phyloP scores from a whole-genome alignment of 148 eudicot species.

The Cornus florida region DNA sequence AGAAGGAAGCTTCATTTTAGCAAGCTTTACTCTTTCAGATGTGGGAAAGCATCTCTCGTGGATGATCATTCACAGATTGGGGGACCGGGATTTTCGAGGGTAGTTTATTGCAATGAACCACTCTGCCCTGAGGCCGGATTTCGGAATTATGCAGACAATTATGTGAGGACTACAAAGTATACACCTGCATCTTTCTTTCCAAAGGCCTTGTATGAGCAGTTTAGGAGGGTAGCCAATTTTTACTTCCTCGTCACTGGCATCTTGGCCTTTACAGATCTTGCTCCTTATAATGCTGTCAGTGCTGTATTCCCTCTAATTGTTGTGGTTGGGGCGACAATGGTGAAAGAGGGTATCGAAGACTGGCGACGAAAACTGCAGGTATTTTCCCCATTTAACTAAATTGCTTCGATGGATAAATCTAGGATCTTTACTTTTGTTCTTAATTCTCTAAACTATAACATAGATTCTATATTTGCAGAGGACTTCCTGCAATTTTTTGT shows the following conservation, averaged over 20 bases:
- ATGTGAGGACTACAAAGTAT: constrained; percentile 86
- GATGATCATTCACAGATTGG: constrained; percentile 80
- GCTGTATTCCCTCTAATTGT: constrained; percentile 73
- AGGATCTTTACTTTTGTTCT: background rate
- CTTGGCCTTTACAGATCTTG: constrained; percentile 67
- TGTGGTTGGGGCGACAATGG: constrained; percentile 85
- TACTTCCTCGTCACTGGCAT: constrained; percentile 77
- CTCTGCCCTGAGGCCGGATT: constrained; percentile 32
- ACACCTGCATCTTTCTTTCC: constrained; percentile 76
- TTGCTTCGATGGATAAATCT: background rate
- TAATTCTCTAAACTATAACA: background rate
- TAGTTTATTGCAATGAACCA: constrained; percentile 74
- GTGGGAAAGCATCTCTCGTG: constrained; percentile 54
- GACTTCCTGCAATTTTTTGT: background rate
- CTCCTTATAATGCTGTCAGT: constrained; percentile 81
- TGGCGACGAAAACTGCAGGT: constrained; percentile 84
- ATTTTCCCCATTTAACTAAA: background rate
- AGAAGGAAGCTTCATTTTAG: constrained; percentile 62
- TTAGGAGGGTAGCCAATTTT: constrained; percentile 96
- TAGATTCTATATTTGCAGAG: background rate
- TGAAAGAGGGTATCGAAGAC: constrained; percentile 89
- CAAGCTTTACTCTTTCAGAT: constrained; percentile 79
- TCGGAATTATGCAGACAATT: constrained; percentile 54
- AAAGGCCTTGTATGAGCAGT: constrained; percentile 95
- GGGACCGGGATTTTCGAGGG: constrained; percentile 84